phyloP scores from a whole-genome alignment of 2,329 filamentous ascomycete species.

The Aureobasidium sp. region DNA sequence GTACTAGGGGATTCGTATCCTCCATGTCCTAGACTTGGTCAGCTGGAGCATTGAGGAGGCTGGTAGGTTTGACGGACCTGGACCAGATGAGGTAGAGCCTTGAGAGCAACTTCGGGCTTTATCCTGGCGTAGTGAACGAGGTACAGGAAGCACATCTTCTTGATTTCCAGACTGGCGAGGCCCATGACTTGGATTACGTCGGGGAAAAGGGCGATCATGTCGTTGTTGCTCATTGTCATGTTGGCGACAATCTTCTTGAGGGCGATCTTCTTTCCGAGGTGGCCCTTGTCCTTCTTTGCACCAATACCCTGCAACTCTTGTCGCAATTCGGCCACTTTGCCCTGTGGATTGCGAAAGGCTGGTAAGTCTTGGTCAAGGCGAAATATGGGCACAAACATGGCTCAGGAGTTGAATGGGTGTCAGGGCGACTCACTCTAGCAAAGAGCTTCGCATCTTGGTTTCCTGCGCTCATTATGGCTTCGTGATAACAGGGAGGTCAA shows the following conservation, averaged over 20 bases:
- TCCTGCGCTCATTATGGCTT: constrained; percentile 50
- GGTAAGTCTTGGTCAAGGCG: constrained; percentile 38
- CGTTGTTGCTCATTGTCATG: constrained; percentile 99
- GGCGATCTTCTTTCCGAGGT: constrained; percentile 89
- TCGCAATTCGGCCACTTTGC: constrained; percentile 96
- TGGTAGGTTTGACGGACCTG: constrained; percentile 45
- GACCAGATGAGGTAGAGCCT: constrained; percentile 80
- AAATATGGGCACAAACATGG: constrained; percentile 32
- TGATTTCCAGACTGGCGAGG: constrained; percentile 90
- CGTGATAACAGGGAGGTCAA: constrained; percentile 15
- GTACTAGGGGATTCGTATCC: constrained; percentile 82
- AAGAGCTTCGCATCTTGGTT: constrained; percentile 99
- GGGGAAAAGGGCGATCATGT: constrained; percentile 95
- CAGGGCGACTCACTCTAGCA: constrained; percentile 65
- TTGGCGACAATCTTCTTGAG: constrained; percentile 99
- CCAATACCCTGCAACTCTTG: constrained; percentile 69
- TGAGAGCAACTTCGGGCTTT: constrained; percentile 88
- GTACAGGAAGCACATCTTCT: constrained; percentile 99
- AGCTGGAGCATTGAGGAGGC: background rate
- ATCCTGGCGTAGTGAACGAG: constrained; percentile 93
- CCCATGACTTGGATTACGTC: constrained; percentile 95
- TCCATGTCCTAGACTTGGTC: constrained; percentile 66
- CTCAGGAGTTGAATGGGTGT: background rate
- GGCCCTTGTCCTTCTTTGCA: constrained; percentile 97
- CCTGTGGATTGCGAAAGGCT: constrained; percentile 54